Percentiles rank a stretch among this genome's conserved stretches.
Evolutionary conservation across 345 rosid genomes (phyloP).

Genomic region (Rhodamnia rubescens): DNA sequence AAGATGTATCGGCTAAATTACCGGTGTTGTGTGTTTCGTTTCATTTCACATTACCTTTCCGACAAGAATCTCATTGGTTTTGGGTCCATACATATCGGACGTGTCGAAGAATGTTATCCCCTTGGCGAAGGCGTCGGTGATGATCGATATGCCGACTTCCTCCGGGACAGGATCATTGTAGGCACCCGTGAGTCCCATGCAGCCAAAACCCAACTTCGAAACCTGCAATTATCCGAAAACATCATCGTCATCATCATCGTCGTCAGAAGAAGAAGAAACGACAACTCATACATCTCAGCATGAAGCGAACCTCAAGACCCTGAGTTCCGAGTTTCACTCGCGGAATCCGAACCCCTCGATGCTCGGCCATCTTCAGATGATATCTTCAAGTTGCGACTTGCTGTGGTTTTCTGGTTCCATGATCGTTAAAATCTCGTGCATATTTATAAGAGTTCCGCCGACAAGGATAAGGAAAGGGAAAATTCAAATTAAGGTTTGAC

Average conservation of each 20-base stretch:
- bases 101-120: slow-evolving; percentile 10
- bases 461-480: background rate
- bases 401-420: background rate
- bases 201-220: slow-evolving; percentile 4
- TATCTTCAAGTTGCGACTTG: background rate
- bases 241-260: too few species aligned
- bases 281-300: background rate
- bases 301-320: slow-evolving; percentile 4
- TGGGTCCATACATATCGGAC: background rate
- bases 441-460: background rate
- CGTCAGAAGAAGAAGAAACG: background rate
- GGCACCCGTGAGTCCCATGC: slow-evolving; percentile 1
- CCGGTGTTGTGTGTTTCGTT: background rate
- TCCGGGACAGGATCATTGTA: slow-evolving; percentile 7
- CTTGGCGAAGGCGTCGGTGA: background rate
- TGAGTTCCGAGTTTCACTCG: slow-evolving; percentile 9
- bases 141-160: background rate
- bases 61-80: background rate
- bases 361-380: slow-evolving; percentile 1
- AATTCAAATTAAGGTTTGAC: background rate
- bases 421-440: background rate
- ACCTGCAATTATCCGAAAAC: background rate
- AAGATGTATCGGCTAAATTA: background rate
- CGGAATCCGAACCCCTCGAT: background rate
- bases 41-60: background rate